Conservation (phyloP, 78 protist genomes). For the Anaeramoeba flamelloides region DNA sequence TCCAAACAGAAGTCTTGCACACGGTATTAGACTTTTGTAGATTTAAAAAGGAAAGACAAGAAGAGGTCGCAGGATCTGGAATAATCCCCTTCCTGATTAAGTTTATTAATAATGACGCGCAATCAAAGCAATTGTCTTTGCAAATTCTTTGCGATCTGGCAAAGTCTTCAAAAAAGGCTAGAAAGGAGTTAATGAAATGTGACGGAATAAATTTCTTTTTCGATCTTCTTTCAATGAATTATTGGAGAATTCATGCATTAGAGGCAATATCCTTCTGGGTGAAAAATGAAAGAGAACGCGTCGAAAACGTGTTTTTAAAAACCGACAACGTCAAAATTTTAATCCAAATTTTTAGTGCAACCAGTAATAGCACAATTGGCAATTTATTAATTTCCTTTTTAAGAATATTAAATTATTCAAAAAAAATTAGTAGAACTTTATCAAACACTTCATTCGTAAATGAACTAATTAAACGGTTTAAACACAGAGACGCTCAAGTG, state of each 20-base stretch:
- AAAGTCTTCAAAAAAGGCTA: slow-evolving; percentile 36
- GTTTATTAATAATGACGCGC: slow-evolving; percentile 25
- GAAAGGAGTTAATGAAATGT: slow-evolving; percentile 41
- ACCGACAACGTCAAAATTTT: too few relatives aligned
- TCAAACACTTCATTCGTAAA: too few relatives aligned
- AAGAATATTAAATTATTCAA: too few relatives aligned
- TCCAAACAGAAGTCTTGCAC: too few relatives aligned
- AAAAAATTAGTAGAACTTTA: too few relatives aligned
- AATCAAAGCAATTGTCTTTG: slow-evolving; percentile 53
- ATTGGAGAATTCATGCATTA: slow-evolving; percentile 51
- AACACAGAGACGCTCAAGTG: too few relatives aligned
- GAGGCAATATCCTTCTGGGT: slow-evolving; percentile 60
- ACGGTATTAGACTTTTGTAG: slow-evolving; percentile 61
- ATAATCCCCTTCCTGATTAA: slow-evolving; percentile 40
- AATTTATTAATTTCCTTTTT: too few relatives aligned
- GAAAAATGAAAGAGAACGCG: too few relatives aligned
- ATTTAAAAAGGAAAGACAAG: slow-evolving; percentile 55
- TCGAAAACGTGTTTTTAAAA: too few relatives aligned
- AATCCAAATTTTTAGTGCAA: too few relatives aligned
- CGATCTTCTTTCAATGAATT: slow-evolving; percentile 24
- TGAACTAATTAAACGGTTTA: too few relatives aligned
- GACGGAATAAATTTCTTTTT: slow-evolving; percentile 44
- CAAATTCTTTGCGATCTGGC: slow-evolving; percentile 64
- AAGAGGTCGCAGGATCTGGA: slow-evolving; percentile 59
- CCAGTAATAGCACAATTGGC: too few relatives aligned